These are phyloP conservation scores for Herpotrichia juniperi DNA, from an alignment of 2,329 filamentous ascomycete genomes.

Conservation along the genomic window DNA sequence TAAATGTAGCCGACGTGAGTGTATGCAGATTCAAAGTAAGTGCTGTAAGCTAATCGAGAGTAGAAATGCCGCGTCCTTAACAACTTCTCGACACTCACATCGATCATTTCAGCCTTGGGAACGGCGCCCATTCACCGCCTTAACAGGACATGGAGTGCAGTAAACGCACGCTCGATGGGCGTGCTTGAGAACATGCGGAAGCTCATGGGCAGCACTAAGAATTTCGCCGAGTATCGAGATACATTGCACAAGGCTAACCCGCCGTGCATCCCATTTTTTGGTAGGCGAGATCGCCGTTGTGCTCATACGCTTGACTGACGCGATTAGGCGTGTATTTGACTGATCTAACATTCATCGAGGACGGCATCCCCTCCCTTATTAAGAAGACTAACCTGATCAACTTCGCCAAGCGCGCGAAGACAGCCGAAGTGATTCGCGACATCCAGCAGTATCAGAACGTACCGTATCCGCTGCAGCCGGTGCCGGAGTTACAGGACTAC, in stretches of 20 bases:
- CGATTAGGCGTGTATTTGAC: conserved; percentile 86
- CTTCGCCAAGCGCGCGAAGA: conserved; percentile 97
- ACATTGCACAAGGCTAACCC: conserved; percentile 90
- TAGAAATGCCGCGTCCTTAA: conserved; percentile 93
- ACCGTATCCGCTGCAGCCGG: conserved; percentile 88
- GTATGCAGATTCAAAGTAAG: not conserved
- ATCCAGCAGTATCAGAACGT: conserved; percentile 99
- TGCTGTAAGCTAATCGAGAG: conserved; percentile 24
- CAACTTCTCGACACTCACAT: conserved; percentile 97
- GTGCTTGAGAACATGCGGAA: conserved; percentile 89
- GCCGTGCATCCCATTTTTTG: conserved; percentile 97
- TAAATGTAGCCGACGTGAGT: conserved; percentile 91
- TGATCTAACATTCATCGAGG: conserved; percentile 97
- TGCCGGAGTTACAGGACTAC: conserved; percentile 93
- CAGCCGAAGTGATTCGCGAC: conserved; percentile 95
- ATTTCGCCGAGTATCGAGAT: conserved; percentile 96
- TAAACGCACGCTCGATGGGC: conserved; percentile 80
- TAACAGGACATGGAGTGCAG: conserved; percentile 91
- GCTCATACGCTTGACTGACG: conserved; percentile 22
- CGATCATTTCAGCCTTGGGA: conserved; percentile 93
- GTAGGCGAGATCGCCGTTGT: conserved; percentile 56
- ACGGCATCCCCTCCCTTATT: conserved; percentile 94
- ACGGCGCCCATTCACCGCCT: conserved; percentile 95
- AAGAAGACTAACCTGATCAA: conserved; percentile 98
- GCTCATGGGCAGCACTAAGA: conserved; percentile 96